phyloP scores from a whole-genome alignment of 345 rosid genomes.

The Ailanthus altissimus region DNA sequence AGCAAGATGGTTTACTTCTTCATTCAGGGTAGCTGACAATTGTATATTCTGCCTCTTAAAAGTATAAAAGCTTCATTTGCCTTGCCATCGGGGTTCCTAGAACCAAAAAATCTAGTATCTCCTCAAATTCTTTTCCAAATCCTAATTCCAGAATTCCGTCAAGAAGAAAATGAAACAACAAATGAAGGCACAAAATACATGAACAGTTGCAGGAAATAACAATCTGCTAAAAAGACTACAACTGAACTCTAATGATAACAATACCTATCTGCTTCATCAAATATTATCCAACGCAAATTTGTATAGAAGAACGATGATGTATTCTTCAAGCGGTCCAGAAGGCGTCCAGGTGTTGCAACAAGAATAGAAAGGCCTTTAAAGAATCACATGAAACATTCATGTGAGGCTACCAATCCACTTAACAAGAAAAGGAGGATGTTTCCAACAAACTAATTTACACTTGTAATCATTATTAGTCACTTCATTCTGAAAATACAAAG shows the following conservation, averaged over 20 bases:
- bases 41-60: conserved; percentile 81
- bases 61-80: conserved; percentile 33
- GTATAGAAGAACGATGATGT: conserved; percentile 70
- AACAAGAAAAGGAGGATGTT: background rate
- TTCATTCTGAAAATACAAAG: background rate
- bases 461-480: background rate
- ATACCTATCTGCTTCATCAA: conserved; percentile 99
- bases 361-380: conserved; percentile 79
- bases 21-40: conserved; percentile 88
- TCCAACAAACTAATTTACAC: background rate
- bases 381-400: conserved; percentile 14
- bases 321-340: conserved; percentile 88
- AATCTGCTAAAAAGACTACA: background rate
- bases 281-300: conserved; percentile 84
- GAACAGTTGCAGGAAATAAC: background rate
- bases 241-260: background rate
- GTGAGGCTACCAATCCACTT: background rate
- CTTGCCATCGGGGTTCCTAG: conserved; percentile 46
- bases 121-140: conserved; percentile 90
- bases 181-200: background rate
- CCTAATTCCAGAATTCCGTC: conserved; percentile 92
- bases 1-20: conserved; percentile 91
- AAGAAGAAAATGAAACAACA: conserved; percentile 22
- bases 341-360: conserved; percentile 98
- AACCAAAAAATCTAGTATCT: conserved; percentile 71